A percentile compares a stretch with the other conserved stretches of the same genome.
Evolutionary conservation across 2,329 filamentous ascomycete species (phyloP).

Genomic region (Raffaelea arxii): DNA sequence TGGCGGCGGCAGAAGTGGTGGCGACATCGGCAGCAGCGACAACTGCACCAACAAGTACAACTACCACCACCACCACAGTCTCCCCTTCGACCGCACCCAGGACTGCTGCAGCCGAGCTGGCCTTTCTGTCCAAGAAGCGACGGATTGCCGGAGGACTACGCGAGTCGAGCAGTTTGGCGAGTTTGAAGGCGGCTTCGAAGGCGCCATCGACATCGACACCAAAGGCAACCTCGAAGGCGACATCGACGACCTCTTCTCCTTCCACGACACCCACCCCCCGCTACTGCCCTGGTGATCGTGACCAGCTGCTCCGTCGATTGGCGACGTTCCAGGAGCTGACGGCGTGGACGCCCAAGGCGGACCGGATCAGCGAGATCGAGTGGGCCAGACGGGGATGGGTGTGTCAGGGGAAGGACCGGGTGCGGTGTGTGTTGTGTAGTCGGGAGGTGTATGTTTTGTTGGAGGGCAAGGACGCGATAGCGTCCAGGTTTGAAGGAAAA

Average conservation of each 20-base stretch:
- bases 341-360: constrained; percentile 87
- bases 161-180: too few relatives aligned
- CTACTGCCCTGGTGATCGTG: constrained; percentile 80
- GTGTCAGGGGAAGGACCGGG: constrained; percentile 72
- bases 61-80: not conserved
- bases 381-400: constrained; percentile 94
- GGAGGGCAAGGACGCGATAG: constrained; percentile 39
- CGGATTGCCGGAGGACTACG: constrained; percentile 28
- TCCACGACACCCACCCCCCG: constrained; percentile 48
- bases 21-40: not conserved
- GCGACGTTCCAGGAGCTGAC: constrained; percentile 87
- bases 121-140: constrained; percentile 42
- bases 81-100: not conserved
- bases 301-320: constrained; percentile 69
- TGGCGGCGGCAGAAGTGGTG: constrained; percentile 15
- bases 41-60: constrained; percentile 4
- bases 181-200: too few relatives aligned
- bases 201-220: constrained; percentile 22
- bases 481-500: too few relatives aligned
- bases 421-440: constrained; percentile 77
- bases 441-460: constrained; percentile 77
- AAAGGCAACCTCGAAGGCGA: not conserved
- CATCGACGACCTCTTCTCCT: too few relatives aligned
- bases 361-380: constrained; percentile 75
- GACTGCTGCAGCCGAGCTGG: constrained; percentile 19